These are phyloP conservation scores for Aspergillus viridinutans DNA, from an alignment of 2,329 filamentous ascomycete species.

Conservation along the genomic window DNA sequence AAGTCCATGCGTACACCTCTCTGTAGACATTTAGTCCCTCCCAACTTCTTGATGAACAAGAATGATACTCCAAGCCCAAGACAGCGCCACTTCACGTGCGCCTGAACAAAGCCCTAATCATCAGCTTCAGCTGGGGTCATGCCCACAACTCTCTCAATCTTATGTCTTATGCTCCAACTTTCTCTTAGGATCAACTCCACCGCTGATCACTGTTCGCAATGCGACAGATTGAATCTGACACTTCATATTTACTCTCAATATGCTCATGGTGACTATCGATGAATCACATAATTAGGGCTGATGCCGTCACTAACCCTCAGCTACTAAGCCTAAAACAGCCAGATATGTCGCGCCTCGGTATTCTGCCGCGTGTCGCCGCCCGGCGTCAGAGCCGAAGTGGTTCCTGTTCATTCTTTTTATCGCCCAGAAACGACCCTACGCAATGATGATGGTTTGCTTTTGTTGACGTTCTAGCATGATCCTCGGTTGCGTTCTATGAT, in stretches of 20 bases:
- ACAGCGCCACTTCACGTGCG: background rate
- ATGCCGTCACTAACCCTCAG: background rate
- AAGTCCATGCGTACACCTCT: no score
- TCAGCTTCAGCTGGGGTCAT: no score
- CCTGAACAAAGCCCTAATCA: background rate
- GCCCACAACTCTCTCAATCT: no score
- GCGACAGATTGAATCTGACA: background rate
- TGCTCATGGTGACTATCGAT: background rate
- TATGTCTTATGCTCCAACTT: no score
- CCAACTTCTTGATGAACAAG: no score
- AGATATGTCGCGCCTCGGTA: conserved; percentile 20
- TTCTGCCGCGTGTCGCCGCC: conserved; percentile 33
- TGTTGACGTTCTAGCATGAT: background rate
- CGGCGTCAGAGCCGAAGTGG: conserved; percentile 15
- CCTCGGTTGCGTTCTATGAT: no score
- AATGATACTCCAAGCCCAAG: no score
- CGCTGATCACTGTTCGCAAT: background rate
- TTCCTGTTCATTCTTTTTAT: conserved; percentile 7
- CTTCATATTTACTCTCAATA: background rate
- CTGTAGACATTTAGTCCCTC: no score
- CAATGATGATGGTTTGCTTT: background rate
- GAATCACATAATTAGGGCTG: conserved; percentile 3
- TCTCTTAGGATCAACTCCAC: no score
- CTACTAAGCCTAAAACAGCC: conserved; percentile 10
- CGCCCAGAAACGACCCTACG: background rate